Conservation (phyloP, 345 rosid genomes). For the Pseudoturritis turrita region DNA sequence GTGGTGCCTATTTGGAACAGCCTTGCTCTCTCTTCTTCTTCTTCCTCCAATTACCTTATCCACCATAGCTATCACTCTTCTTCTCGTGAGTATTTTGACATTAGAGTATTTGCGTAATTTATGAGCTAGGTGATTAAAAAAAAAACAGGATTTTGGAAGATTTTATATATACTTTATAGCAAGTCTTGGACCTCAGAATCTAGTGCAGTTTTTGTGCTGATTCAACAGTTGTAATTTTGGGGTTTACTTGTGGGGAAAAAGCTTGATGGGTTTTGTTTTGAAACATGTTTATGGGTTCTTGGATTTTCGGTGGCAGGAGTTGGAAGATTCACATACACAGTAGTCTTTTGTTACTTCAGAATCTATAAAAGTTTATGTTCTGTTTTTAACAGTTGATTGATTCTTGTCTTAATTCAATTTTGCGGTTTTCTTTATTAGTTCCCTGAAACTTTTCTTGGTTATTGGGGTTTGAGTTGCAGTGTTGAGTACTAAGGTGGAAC, state of each 20-base stretch:
- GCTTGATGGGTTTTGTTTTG: conserved; percentile 1
- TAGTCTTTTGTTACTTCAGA: neutral
- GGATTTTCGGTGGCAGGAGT: neutral
- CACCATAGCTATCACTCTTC: neutral
- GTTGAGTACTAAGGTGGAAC: conserved; percentile 37
- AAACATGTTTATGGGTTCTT: neutral
- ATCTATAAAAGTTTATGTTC: neutral
- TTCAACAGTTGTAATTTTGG: neutral
- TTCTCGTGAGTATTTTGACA: conserved; percentile 19
- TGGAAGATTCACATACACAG: neutral
- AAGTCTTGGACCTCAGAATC: neutral
- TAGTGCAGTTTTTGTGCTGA: neutral
- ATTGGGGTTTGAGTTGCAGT: conserved; percentile 37
- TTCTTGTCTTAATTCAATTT: neutral
- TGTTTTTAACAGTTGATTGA: neutral
- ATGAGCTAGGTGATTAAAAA: neutral
- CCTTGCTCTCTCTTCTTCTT: conserved; percentile 34
- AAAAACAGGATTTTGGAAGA: neutral
- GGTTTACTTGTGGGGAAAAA: neutral
- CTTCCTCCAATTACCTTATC: conserved; percentile 1
- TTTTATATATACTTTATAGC: neutral
- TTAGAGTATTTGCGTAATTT: neutral
- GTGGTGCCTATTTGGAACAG: conserved; percentile 43
- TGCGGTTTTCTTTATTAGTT: neutral
- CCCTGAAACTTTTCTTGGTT: neutral